Evolutionary conservation across 768 basidiomycete species (phyloP).

Genomic region (Zangia roseola): DNA sequence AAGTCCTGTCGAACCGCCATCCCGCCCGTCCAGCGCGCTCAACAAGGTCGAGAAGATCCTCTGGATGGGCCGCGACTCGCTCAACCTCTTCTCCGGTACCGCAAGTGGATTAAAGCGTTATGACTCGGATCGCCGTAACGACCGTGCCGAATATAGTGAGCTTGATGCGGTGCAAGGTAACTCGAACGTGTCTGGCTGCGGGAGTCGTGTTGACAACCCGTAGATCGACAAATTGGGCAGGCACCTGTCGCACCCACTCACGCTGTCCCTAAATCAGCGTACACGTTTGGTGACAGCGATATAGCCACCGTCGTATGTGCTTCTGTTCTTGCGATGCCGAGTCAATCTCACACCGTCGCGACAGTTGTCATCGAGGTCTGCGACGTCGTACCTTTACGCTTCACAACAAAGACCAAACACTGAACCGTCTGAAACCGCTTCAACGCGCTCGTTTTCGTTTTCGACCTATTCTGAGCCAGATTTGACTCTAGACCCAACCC

Average conservation of each 20-base stretch:
- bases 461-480: slow-evolving; percentile 34
- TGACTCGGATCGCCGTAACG: slow-evolving; percentile 15
- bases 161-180: slow-evolving; percentile 27
- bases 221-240: slow-evolving; percentile 21
- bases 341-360: slow-evolving; percentile 13
- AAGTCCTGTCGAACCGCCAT: slow-evolving; percentile 2
- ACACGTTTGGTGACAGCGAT: slow-evolving; percentile 19
- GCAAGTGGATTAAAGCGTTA: slow-evolving; percentile 5
- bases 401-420: background rate
- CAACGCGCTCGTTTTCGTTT: slow-evolving; percentile 23
- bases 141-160: slow-evolving; percentile 15
- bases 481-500: slow-evolving; percentile 30
- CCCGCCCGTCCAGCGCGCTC: slow-evolving; percentile 26
- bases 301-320: slow-evolving; percentile 23
- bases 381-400: slow-evolving; percentile 17
- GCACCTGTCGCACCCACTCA: slow-evolving; percentile 1
- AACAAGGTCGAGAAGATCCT: slow-evolving; percentile 36
- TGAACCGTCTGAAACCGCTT: slow-evolving; percentile 8
- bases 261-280: slow-evolving; percentile 8
- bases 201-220: background rate
- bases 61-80: slow-evolving; percentile 30
- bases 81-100: slow-evolving; percentile 28
- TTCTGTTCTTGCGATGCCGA: slow-evolving; percentile 1
- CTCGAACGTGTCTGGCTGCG: background rate
- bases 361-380: slow-evolving; percentile 18